These are phyloP conservation scores for Hysterium pulicare DNA, from an alignment of 2,329 filamentous ascomycete species.

Conservation along the genomic window DNA sequence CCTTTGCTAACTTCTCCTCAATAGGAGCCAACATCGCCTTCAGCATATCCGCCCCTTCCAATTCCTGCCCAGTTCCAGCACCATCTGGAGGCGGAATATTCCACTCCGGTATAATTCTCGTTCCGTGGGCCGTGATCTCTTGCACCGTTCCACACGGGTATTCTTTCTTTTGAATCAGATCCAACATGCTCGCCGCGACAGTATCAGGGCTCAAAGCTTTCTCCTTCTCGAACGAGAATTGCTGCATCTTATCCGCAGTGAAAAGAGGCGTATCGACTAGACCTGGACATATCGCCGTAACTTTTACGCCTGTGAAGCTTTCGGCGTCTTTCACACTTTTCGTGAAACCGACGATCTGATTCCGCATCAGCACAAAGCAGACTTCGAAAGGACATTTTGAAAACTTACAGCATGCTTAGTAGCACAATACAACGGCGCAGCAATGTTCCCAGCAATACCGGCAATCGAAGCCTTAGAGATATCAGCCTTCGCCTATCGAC, in stretches of 20 bases:
- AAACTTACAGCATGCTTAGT: conserved; percentile 23
- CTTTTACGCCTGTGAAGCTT: conserved; percentile 25
- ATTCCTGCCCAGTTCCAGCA: conserved; percentile 19
- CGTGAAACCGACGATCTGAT: conserved; percentile 24
- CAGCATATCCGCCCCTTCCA: conserved; percentile 11
- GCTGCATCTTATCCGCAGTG: conserved; percentile 17
- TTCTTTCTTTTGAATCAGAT: conserved; percentile 27
- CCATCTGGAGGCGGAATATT: conserved; percentile 20
- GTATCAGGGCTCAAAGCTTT: conserved; percentile 17
- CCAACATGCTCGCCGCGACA: conserved; percentile 19
- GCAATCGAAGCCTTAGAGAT: conserved; percentile 22
- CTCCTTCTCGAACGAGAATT: conserved; percentile 16
- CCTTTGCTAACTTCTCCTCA: conserved; percentile 14
- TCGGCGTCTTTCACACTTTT: conserved; percentile 26
- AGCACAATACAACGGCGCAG: conserved; percentile 27
- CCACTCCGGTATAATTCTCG: conserved; percentile 25
- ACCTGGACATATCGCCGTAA: conserved; percentile 27
- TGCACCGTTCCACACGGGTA: conserved; percentile 24
- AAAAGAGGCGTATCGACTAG: conserved; percentile 26
- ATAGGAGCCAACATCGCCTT: conserved; percentile 21
- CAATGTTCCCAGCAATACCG: conserved; percentile 22
- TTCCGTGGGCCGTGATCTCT: conserved; percentile 18
- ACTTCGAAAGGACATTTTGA: background rate
- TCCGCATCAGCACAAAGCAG: background rate
- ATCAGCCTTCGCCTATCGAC: background rate